phyloP scores from a whole-genome alignment of 176 grass and related monocot species.

The Carex scoparia region DNA sequence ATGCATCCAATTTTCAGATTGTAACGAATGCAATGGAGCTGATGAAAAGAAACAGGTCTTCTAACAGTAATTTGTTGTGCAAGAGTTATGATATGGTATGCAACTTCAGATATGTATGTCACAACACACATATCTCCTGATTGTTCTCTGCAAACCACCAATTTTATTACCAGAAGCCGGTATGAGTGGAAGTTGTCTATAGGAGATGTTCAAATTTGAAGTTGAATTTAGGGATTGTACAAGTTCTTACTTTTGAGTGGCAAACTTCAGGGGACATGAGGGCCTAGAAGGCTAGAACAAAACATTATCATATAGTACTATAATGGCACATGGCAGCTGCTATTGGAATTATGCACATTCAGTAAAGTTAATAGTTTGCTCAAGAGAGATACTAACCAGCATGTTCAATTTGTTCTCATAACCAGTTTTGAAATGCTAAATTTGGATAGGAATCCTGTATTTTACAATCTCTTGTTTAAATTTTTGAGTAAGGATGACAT shows the following conservation, averaged over 20 bases:
- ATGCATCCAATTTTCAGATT: background rate
- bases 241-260: background rate
- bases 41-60: background rate
- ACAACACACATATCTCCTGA: background rate
- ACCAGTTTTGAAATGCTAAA: no score
- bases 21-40: constrained; percentile 16
- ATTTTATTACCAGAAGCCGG: background rate
- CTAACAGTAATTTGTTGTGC: constrained; percentile 13
- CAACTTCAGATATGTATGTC: background rate
- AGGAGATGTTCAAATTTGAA: background rate
- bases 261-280: background rate
- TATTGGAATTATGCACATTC: background rate
- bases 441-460: no score
- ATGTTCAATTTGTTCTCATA: no score
- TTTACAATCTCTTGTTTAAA: no score
- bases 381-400: no score
- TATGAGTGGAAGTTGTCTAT: background rate
- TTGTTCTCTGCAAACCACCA: background rate
- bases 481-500: no score
- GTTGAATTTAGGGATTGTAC: background rate
- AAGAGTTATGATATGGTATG: constrained; percentile 24
- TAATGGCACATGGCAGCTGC: background rate
- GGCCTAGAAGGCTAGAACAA: background rate
- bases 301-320: background rate
- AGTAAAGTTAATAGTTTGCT: background rate